Conservation (phyloP, 805 yeast genomes). For the Starmerella vaccinii region DNA sequence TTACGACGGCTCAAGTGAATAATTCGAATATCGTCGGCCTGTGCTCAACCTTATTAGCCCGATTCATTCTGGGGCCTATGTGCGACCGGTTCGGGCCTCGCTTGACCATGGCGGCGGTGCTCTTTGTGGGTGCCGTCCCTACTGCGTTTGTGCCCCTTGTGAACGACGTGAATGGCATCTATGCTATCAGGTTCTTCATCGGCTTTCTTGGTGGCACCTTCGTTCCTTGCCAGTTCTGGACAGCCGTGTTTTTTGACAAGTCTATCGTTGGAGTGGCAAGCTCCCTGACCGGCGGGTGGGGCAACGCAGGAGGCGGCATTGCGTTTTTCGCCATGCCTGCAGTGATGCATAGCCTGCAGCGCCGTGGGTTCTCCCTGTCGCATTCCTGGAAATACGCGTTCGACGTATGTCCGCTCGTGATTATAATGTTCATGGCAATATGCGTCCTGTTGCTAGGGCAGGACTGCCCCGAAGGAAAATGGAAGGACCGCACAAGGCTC, state of each 20-base stretch:
- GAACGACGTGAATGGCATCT: slow-evolving; percentile 24
- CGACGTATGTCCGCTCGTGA: slow-evolving; percentile 30
- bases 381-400: slow-evolving; percentile 19
- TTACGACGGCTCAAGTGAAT: slow-evolving; percentile 16
- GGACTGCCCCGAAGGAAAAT: slow-evolving; percentile 34
- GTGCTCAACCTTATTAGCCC: slow-evolving; percentile 16
- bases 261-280: slow-evolving; percentile 15
- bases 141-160: slow-evolving; percentile 21
- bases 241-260: slow-evolving; percentile 17
- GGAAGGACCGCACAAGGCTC: slow-evolving; percentile 28
- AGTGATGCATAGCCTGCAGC: slow-evolving; percentile 5
- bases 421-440: slow-evolving; percentile 28
- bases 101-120: slow-evolving; percentile 11
- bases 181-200: slow-evolving; percentile 29
- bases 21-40: slow-evolving; percentile 18
- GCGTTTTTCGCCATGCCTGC: slow-evolving; percentile 21
- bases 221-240: slow-evolving; percentile 20
- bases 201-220: slow-evolving; percentile 29
- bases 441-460: slow-evolving; percentile 27
- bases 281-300: slow-evolving; percentile 20
- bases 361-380: slow-evolving; percentile 11
- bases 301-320: slow-evolving; percentile 22
- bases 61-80: slow-evolving; percentile 17
- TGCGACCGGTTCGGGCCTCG: slow-evolving; percentile 20
- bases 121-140: slow-evolving; percentile 17